A percentile compares a stretch with the other conserved stretches of the same genome.
Evolutionary conservation across 306 rosid species (phyloP).

Genomic region (Hippophae gyantsensis): DNA sequence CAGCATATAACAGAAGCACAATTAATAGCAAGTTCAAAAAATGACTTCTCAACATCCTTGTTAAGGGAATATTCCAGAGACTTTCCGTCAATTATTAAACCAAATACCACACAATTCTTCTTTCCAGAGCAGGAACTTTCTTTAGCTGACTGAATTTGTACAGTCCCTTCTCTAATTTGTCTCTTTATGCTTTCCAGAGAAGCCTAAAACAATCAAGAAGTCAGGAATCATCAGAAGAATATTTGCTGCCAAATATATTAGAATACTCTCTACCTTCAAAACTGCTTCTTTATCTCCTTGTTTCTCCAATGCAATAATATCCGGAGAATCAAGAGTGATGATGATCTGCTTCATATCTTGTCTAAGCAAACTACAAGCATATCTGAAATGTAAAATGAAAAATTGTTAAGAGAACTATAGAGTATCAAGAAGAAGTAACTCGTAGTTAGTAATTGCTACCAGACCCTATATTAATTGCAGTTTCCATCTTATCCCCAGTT

Average conservation of each 20-base stretch:
- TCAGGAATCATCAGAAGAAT: conserved; percentile 24
- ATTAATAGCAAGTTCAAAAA: conserved; percentile 60
- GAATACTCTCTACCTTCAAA: conserved; percentile 37
- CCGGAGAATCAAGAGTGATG: conserved; percentile 63
- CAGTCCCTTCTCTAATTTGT: conserved; percentile 54
- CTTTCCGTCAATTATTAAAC: conserved; percentile 78
- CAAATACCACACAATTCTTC: conserved; percentile 31
- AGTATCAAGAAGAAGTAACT: conserved; percentile 15
- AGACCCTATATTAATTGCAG: conserved; percentile 84
- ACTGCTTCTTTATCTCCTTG: conserved; percentile 51
- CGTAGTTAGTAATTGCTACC: conserved; percentile 7
- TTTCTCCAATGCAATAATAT: conserved; percentile 50
- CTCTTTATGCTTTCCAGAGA: conserved; percentile 49
- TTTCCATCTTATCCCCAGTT: conserved; percentile 96
- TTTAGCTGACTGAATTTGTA: conserved; percentile 36
- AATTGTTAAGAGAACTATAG: conserved; percentile 1
- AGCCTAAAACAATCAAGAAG: conserved; percentile 42
- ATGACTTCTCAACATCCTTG: conserved; percentile 35
- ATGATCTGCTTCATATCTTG: conserved; percentile 64
- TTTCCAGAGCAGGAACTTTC: conserved; percentile 23
- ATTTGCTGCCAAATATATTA: conserved; percentile 1
- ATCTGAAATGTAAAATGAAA: conserved; percentile 41
- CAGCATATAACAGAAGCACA: conserved; percentile 86
- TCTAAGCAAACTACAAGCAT: conserved; percentile 78
- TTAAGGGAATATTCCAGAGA: conserved; percentile 67